Evolutionary conservation across 2,329 filamentous ascomycete genomes (phyloP).

Genomic region (Fusarium avenaceum): DNA sequence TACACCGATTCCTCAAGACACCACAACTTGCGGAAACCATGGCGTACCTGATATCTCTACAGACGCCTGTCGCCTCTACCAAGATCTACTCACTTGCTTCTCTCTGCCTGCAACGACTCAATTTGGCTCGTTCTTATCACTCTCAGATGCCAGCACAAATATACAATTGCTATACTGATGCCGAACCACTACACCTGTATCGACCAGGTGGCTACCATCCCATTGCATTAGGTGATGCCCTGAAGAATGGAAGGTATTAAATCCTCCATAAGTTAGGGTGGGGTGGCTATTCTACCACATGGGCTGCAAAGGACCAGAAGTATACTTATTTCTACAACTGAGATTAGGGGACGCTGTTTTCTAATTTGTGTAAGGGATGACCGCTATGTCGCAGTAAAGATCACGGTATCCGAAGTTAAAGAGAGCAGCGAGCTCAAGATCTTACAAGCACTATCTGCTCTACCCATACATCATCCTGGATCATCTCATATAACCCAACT

Average conservation of each 20-base stretch:
- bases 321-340: neutral
- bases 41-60: too few species aligned
- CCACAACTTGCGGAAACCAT: too few species aligned
- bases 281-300: slow-evolving; percentile 60
- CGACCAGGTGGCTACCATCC: too few species aligned
- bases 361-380: neutral
- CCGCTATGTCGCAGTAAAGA: slow-evolving; percentile 38
- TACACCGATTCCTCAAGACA: too few species aligned
- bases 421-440: slow-evolving; percentile 5
- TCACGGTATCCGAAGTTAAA: neutral
- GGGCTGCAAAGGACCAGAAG: slow-evolving; percentile 56
- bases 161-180: too few species aligned
- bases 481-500: slow-evolving; percentile 3
- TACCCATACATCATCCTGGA: neutral
- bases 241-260: slow-evolving; percentile 56
- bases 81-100: too few species aligned
- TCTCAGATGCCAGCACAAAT: too few species aligned
- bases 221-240: slow-evolving; percentile 16
- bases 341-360: neutral
- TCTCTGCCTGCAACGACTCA: too few species aligned
- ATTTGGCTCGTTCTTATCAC: too few species aligned
- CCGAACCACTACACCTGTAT: too few species aligned
- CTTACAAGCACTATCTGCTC: slow-evolving; percentile 5
- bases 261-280: slow-evolving; percentile 61
- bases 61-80: too few species aligned